These are phyloP conservation scores for Leccinellum albellum DNA, from an alignment of 768 basidiomycete genomes.

Conservation along the genomic window DNA sequence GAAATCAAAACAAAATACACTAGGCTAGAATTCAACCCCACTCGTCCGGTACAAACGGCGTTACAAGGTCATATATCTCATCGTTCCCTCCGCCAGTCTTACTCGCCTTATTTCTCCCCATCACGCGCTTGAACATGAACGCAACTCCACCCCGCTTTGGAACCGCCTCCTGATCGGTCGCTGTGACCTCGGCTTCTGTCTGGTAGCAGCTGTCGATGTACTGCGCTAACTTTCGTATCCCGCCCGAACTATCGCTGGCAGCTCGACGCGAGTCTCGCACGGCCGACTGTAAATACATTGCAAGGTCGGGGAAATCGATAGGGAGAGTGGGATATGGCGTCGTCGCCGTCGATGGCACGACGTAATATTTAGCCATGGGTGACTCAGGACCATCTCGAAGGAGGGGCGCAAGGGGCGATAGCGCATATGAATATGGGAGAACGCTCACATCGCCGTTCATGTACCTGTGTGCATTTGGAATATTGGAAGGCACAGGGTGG, in stretches of 20 bases:
- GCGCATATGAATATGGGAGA: conserved; percentile 70
- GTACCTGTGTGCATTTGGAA: conserved; percentile 45
- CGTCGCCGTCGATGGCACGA: conserved; percentile 55
- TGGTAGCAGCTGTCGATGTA: conserved; percentile 68
- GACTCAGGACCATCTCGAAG: conserved; percentile 65
- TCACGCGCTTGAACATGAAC: conserved; percentile 58
- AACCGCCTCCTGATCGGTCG: conserved; percentile 34
- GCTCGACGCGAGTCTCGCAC: conserved; percentile 66
- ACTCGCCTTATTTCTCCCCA: conserved; percentile 46
- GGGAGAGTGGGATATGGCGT: conserved; percentile 70
- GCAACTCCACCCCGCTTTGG: conserved; percentile 43
- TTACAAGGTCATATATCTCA: conserved; percentile 78
- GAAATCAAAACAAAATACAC: background rate
- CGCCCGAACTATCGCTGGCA: conserved; percentile 54
- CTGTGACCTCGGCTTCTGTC: conserved; percentile 29
- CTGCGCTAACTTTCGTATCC: conserved; percentile 64
- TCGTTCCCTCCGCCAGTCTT: conserved; percentile 60
- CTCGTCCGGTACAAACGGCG: conserved; percentile 76
- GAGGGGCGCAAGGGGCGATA: conserved; percentile 55
- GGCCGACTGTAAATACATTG: conserved; percentile 69
- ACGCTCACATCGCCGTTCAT: conserved; percentile 56
- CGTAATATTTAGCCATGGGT: conserved; percentile 62
- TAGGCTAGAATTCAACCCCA: conserved; percentile 49
- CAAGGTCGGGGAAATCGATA: conserved; percentile 71
- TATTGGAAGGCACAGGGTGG: conserved; percentile 49